Conservation (phyloP, 2,329 filamentous ascomycete species). For the Cladosporium oxysporum region DNA sequence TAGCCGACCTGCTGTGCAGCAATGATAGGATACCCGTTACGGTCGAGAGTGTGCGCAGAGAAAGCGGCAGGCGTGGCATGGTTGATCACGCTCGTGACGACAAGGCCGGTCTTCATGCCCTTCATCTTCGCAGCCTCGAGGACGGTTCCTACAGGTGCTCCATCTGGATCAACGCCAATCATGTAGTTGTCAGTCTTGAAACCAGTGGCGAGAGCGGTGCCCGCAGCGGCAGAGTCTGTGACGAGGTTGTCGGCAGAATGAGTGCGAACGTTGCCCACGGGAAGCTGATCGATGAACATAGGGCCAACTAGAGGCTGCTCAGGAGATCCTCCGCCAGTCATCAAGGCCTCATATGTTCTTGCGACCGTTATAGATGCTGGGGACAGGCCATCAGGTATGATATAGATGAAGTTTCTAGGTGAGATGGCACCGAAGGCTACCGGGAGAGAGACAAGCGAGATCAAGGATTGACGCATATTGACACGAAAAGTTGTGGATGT, state of each 20-base stretch:
- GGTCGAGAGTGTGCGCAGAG: slow-evolving; percentile 39
- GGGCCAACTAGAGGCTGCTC: slow-evolving; percentile 11
- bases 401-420: slow-evolving; percentile 23
- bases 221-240: slow-evolving; percentile 46
- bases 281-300: slow-evolving; percentile 25
- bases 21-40: slow-evolving; percentile 41
- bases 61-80: slow-evolving; percentile 39
- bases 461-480: slow-evolving; percentile 3
- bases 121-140: slow-evolving; percentile 45
- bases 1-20: slow-evolving; percentile 45
- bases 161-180: slow-evolving; percentile 39
- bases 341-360: slow-evolving; percentile 19
- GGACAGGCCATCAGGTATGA: slow-evolving; percentile 23
- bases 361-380: slow-evolving; percentile 21
- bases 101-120: slow-evolving; percentile 46
- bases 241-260: slow-evolving; percentile 39
- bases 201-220: slow-evolving; percentile 44
- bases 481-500: neutral
- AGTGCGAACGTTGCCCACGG: slow-evolving; percentile 34
- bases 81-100: slow-evolving; percentile 46
- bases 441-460: slow-evolving; percentile 1
- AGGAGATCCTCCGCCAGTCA: slow-evolving; percentile 16
- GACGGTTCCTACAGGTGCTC: slow-evolving; percentile 41
- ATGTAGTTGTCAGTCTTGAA: slow-evolving; percentile 45
- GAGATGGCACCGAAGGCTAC: neutral